Conservation (phyloP, 2,329 filamentous ascomycete genomes). For the Parasarocladium wereldwijsianum region DNA sequence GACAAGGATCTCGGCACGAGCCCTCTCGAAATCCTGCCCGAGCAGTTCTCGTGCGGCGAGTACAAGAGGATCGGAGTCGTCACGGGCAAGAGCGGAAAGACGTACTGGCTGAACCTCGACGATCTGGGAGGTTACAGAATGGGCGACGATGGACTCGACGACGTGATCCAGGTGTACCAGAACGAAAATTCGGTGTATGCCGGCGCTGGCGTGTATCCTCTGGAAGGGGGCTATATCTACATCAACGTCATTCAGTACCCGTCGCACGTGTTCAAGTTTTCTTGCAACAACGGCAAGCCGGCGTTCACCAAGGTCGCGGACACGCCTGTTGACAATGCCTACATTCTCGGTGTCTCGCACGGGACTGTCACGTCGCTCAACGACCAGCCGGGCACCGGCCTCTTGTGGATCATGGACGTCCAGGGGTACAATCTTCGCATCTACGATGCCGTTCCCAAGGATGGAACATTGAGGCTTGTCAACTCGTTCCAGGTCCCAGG, state of each 20-base stretch:
- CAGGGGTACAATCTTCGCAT: conserved; percentile 35
- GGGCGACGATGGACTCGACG: conserved; percentile 20
- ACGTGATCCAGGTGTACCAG: conserved; percentile 28
- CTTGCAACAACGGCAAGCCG: conserved; percentile 33
- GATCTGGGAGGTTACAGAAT: conserved; percentile 25
- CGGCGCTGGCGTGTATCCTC: conserved; percentile 30
- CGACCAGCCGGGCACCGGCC: conserved; percentile 36
- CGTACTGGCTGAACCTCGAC: conserved; percentile 27
- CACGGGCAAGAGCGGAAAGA: conserved; percentile 35
- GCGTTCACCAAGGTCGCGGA: conserved; percentile 38
- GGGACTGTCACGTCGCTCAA: conserved; percentile 40
- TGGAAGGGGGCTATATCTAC: conserved; percentile 33
- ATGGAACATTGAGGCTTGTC: conserved; percentile 30
- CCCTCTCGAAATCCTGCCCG: conserved; percentile 26
- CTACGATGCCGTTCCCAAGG: conserved; percentile 34
- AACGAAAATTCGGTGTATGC: conserved; percentile 30
- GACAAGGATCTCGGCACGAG: conserved; percentile 35
- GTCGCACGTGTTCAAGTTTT: conserved; percentile 43
- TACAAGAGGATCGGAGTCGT: conserved; percentile 32
- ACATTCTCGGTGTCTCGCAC: conserved; percentile 39
- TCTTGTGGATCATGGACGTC: conserved; percentile 41
- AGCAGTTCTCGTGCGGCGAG: conserved; percentile 25
- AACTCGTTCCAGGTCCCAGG: conserved; percentile 35
- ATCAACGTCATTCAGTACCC: conserved; percentile 37
- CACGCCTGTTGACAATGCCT: conserved; percentile 32